phyloP scores from a whole-genome alignment of 768 basidiomycete species.

The Mrakia blollopis region DNA sequence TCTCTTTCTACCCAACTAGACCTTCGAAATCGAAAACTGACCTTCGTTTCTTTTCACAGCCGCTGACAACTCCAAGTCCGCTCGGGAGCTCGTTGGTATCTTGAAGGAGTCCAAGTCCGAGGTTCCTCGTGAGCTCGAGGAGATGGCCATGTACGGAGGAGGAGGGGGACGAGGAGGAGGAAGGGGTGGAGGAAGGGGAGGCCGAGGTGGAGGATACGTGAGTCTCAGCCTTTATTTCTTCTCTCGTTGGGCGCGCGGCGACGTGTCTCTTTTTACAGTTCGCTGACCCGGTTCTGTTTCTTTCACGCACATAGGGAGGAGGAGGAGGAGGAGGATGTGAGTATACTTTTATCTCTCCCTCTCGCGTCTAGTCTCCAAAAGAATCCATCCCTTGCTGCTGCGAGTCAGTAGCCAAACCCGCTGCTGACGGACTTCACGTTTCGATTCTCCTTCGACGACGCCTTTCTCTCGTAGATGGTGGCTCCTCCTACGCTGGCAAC shows the following conservation, averaged over 20 bases:
- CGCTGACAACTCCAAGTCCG: conserved; percentile 70
- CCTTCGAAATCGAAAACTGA: not conserved
- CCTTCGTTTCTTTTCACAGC: not conserved
- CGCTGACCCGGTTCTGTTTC: not conserved
- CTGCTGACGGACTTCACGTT: conserved; percentile 19
- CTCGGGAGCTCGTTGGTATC: conserved; percentile 83
- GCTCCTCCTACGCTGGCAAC: not conserved
- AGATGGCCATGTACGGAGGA: conserved; percentile 83
- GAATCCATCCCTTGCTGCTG: not conserved
- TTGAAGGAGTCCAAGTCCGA: conserved; percentile 78
- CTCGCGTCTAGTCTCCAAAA: not conserved
- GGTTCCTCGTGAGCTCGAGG: conserved; percentile 82
- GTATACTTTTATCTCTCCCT: not conserved
- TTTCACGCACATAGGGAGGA: not conserved
- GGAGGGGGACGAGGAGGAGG: conserved; percentile 54
- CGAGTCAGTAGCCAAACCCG: conserved; percentile 11
- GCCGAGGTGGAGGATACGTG: conserved; percentile 52
- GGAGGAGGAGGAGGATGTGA: conserved; percentile 15
- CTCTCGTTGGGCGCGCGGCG: not conserved
- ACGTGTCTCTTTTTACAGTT: not conserved
- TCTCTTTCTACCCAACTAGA: conserved; percentile 47
- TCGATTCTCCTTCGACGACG: not conserved
- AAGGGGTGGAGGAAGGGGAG: conserved; percentile 38
- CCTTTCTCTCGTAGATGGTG: not conserved
- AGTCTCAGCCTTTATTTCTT: not conserved